Conservation (phyloP, 108 stramenopile species). For the Licmophora abbreviata region DNA sequence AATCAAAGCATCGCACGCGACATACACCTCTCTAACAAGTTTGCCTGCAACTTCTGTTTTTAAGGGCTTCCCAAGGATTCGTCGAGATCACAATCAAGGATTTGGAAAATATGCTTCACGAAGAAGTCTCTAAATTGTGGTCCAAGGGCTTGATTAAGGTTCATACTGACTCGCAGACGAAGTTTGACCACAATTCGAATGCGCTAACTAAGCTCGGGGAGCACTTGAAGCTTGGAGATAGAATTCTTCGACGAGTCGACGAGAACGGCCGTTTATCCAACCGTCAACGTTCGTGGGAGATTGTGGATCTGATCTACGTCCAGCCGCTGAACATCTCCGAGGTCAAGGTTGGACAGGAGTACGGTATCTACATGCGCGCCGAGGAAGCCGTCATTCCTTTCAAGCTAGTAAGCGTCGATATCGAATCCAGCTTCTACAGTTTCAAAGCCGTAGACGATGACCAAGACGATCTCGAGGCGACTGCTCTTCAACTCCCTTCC, state of each 20-base stretch:
- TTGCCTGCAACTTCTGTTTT: background rate
- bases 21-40: background rate
- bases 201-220: conserved; percentile 19
- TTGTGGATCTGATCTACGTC: conserved; percentile 12
- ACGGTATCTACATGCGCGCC: conserved; percentile 16
- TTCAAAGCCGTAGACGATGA: conserved; percentile 16
- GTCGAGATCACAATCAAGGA: conserved; percentile 36
- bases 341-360: conserved; percentile 14
- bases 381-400: conserved; percentile 17
- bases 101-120: conserved; percentile 28
- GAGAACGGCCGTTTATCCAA: conserved; percentile 9
- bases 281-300: conserved; percentile 15
- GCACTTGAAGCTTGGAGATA: conserved; percentile 21
- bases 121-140: conserved; percentile 24
- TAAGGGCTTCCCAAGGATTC: conserved; percentile 18
- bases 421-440: conserved; percentile 12
- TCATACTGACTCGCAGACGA: conserved; percentile 11
- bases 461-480: conserved; percentile 6
- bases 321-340: conserved; percentile 17
- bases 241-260: conserved; percentile 16
- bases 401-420: conserved; percentile 15
- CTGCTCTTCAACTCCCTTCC: conserved; percentile 14
- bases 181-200: conserved; percentile 16
- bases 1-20: too few relatives aligned
- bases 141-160: conserved; percentile 22